Conservation (phyloP, 768 basidiomycete species). For the Tylopilus rubrobrunneus region DNA sequence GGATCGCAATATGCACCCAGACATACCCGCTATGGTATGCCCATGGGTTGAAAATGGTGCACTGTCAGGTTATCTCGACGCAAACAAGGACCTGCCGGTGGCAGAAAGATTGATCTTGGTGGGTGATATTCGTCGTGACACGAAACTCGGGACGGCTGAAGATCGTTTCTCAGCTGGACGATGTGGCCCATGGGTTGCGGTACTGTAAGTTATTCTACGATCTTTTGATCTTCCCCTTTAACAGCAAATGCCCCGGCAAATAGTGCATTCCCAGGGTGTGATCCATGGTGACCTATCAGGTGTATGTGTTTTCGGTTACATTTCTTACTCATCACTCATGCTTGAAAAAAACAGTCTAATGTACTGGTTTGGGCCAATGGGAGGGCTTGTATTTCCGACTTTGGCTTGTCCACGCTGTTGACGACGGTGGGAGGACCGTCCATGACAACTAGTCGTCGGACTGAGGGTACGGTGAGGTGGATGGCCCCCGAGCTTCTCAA, state of each 20-base stretch:
- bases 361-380: not conserved
- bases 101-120: not conserved
- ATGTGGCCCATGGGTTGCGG: not conserved
- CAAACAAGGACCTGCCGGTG: not conserved
- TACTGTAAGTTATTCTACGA: not conserved
- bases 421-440: not conserved
- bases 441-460: not conserved
- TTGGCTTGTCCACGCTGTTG: conserved; percentile 5
- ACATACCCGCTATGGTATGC: not conserved
- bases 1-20: not conserved
- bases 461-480: not conserved
- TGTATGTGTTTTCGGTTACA: not conserved
- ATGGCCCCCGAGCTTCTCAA: conserved; percentile 2
- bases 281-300: conserved; percentile 1
- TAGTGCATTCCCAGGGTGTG: not conserved
- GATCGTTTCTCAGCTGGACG: not conserved
- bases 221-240: not conserved
- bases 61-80: not conserved
- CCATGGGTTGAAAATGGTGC: conserved; percentile 1
- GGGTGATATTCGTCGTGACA: not conserved
- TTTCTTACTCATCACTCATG: not conserved
- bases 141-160: not conserved
- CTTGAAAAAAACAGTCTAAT: not conserved
- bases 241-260: not conserved
- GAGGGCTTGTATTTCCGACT: conserved; percentile 2